Evolutionary conservation across 139 green algal species (phyloP).

Genomic region (Auxenochlorella pyrenoidosa): DNA sequence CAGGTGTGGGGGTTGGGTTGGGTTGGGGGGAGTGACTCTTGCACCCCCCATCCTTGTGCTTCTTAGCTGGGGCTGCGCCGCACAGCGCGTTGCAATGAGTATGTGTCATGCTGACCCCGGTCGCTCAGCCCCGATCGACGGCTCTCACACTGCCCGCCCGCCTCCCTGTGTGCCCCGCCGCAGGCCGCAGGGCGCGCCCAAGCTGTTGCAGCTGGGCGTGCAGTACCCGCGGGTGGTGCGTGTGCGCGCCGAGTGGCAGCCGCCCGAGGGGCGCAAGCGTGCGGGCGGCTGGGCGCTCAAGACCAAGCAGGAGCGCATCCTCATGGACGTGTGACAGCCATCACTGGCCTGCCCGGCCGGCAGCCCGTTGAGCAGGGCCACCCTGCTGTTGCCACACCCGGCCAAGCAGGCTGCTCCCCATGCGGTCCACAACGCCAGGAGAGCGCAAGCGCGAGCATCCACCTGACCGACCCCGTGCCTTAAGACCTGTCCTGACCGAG

Average conservation of each 20-base stretch:
- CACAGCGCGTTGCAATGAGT: too few relatives aligned
- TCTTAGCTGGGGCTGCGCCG: background rate
- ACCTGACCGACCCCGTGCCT: background rate
- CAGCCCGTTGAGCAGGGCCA: too few relatives aligned
- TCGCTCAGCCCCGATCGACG: too few relatives aligned
- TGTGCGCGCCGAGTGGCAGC: constrained; percentile 45
- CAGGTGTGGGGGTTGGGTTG: background rate
- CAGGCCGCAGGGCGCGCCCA: constrained; percentile 4
- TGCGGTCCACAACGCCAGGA: too few relatives aligned
- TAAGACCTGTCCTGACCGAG: background rate
- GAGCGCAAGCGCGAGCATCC: too few relatives aligned
- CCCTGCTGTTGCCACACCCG: too few relatives aligned
- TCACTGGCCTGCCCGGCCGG: too few relatives aligned
- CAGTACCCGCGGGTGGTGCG: constrained; percentile 42
- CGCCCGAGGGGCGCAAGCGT: background rate
- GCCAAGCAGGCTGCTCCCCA: too few relatives aligned
- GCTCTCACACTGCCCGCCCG: too few relatives aligned
- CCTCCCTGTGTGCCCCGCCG: background rate
- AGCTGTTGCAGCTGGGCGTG: constrained; percentile 33
- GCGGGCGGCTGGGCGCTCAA: constrained; percentile 34
- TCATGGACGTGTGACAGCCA: constrained; percentile 34
- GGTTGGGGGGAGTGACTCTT: background rate
- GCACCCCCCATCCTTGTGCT: background rate
- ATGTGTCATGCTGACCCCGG: too few relatives aligned
- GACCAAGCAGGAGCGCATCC: constrained; percentile 43